These are phyloP conservation scores for Camellia lanceoleosa DNA, from an alignment of 148 eudicot species.

Conservation along the genomic window DNA sequence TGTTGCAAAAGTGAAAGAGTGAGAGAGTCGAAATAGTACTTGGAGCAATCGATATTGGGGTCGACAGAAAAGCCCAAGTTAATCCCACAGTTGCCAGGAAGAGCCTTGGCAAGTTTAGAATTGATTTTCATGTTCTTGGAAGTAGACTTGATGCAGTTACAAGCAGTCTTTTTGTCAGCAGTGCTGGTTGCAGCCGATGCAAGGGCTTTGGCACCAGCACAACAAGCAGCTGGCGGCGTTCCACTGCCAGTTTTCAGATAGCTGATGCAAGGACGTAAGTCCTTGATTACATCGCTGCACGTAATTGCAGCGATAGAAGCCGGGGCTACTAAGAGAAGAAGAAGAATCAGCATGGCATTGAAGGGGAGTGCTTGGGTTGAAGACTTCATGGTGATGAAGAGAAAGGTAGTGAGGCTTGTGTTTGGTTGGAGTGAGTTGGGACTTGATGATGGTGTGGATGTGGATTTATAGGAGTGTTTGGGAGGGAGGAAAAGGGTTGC, in stretches of 20 bases:
- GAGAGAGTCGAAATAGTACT: conserved; percentile 12
- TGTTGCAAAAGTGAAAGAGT: too few relatives aligned
- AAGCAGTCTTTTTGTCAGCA: conserved; percentile 33
- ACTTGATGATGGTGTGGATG: neutral
- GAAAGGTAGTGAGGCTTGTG: neutral
- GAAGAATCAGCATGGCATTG: neutral
- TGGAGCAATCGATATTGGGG: conserved; percentile 36
- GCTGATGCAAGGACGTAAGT: conserved; percentile 28
- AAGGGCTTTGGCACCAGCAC: conserved; percentile 26
- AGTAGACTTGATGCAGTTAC: conserved; percentile 28
- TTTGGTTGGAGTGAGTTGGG: neutral
- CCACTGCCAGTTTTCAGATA: conserved; percentile 31
- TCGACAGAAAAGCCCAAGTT: conserved; percentile 23
- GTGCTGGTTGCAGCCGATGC: conserved; percentile 21
- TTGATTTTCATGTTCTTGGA: conserved; percentile 15
- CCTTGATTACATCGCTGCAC: conserved; percentile 28
- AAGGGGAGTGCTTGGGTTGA: neutral
- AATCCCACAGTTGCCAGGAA: conserved; percentile 33
- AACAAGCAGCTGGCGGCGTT: conserved; percentile 29
- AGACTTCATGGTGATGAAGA: conserved; percentile 19
- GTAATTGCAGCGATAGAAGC: conserved; percentile 22
- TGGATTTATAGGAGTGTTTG: conserved; percentile 12
- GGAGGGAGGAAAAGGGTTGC: neutral
- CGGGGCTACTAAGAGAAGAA: conserved; percentile 18
- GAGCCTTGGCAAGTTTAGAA: conserved; percentile 26